These are phyloP conservation scores for Thalassiosira mediterranea DNA, from an alignment of 352 stramenopile genomes.

Conservation along the genomic window DNA sequence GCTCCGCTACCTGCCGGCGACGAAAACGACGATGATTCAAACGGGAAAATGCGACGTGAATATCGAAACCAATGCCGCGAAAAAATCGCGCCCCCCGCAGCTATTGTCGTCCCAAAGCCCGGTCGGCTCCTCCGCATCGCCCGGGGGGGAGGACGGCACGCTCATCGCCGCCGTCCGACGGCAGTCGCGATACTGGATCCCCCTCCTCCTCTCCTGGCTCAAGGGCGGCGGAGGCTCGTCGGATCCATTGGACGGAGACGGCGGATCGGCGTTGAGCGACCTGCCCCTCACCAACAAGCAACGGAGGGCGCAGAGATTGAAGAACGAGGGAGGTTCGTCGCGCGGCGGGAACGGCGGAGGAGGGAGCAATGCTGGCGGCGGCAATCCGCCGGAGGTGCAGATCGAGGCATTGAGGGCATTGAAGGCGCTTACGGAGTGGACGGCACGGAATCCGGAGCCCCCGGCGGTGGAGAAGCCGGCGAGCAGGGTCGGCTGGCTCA, in stretches of 20 bases:
- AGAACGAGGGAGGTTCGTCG: not conserved
- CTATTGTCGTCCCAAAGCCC: no score
- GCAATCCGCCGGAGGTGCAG: conserved; percentile 40
- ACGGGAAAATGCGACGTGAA: no score
- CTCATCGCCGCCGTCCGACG: conserved; percentile 12
- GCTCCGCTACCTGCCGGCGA: no score
- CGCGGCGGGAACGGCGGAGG: not conserved
- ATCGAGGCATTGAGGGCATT: conserved; percentile 92
- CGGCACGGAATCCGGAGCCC: no score
- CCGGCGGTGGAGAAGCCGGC: no score
- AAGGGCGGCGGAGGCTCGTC: not conserved
- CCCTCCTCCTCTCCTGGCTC: conserved; percentile 45
- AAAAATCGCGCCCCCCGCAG: no score
- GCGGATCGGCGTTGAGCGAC: not conserved
- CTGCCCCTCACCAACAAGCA: no score
- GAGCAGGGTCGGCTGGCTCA: no score
- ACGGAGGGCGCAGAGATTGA: no score
- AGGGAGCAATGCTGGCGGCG: conserved; percentile 7
- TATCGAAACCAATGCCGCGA: no score
- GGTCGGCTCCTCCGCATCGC: no score
- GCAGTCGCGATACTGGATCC: conserved; percentile 55
- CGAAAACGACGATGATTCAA: no score
- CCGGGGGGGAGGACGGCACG: not conserved
- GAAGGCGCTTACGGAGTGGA: conserved; percentile 67
- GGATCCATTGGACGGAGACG: not conserved